Percentiles rank a stretch among this genome's conserved stretches.
These are phyloP conservation scores for Neospora caninum DNA, from an alignment of 169 alveolate genomes.

Conservation along the genomic window DNA sequence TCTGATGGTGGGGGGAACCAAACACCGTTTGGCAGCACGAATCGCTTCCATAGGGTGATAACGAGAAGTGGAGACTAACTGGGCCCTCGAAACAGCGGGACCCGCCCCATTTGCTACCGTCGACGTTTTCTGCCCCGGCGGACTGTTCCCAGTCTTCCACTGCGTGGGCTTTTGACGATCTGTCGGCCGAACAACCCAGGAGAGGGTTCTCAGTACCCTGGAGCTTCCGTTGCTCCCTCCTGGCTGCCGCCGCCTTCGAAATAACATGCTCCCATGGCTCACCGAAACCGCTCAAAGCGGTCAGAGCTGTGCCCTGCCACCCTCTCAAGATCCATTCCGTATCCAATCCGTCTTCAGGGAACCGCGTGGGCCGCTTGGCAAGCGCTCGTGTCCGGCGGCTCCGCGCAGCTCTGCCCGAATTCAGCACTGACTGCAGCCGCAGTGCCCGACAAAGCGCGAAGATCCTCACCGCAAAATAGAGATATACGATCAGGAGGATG, in stretches of 20 bases:
- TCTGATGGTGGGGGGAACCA: background rate
- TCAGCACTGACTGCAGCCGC: background rate
- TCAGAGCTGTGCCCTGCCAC: background rate
- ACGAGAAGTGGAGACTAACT: background rate
- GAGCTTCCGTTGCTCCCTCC: background rate
- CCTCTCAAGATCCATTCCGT: conserved; percentile 15
- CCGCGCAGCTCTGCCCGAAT: background rate
- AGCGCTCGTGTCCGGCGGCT: background rate
- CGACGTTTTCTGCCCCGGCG: no score
- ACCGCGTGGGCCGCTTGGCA: background rate
- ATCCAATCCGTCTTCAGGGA: background rate
- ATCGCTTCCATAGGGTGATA: background rate
- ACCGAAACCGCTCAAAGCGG: conserved; percentile 10
- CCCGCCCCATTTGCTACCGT: background rate
- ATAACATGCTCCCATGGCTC: conserved; percentile 4
- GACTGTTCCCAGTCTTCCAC: no score
- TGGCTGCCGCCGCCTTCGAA: background rate
- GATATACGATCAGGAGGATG: background rate
- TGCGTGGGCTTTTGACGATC: no score
- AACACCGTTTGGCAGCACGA: background rate
- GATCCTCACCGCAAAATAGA: background rate
- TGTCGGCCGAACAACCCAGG: background rate
- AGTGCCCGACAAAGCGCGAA: conserved; percentile 1
- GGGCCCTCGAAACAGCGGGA: background rate
- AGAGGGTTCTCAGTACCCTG: background rate